A percentile compares a stretch with the other conserved stretches of the same genome.
phyloP scores from a whole-genome alignment of 768 basidiomycete species.

The Podaxis sp. region DNA sequence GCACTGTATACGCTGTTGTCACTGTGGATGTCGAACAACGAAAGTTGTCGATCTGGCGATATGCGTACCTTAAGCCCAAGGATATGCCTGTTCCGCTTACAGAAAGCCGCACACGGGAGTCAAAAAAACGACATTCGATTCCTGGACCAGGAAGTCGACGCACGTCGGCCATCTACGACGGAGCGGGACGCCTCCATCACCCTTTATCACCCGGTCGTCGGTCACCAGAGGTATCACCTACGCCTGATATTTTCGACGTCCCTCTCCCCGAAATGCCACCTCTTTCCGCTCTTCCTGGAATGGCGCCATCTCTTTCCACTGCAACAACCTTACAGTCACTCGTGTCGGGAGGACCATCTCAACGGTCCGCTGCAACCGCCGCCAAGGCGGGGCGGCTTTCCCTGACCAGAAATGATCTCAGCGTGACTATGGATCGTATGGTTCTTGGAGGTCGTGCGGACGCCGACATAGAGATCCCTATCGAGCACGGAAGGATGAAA shows the following conservation, averaged over 20 bases:
- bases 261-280: constrained; percentile 33
- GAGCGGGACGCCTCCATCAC: constrained; percentile 29
- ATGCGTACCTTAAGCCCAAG: constrained; percentile 62
- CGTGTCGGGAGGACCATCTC: constrained; percentile 28
- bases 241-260: constrained; percentile 29
- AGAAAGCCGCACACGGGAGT: constrained; percentile 16
- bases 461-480: constrained; percentile 36
- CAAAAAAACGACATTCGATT: constrained; percentile 42
- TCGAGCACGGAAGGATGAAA: constrained; percentile 65
- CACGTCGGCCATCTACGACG: constrained; percentile 37
- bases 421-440: constrained; percentile 67
- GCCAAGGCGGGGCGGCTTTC: constrained; percentile 42
- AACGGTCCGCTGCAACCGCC: constrained; percentile 21
- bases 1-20: constrained; percentile 47
- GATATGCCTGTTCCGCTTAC: constrained; percentile 24
- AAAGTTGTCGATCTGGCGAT: constrained; percentile 69
- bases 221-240: constrained; percentile 33
- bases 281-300: constrained; percentile 47
- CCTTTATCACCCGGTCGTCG: constrained; percentile 36
- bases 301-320: constrained; percentile 52
- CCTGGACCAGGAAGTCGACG: constrained; percentile 34
- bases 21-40: constrained; percentile 56
- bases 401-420: constrained; percentile 51
- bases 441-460: constrained; percentile 53
- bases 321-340: constrained; percentile 52